phyloP scores from a whole-genome alignment of 129 eudicot species.

The Cynara cardunculus region DNA sequence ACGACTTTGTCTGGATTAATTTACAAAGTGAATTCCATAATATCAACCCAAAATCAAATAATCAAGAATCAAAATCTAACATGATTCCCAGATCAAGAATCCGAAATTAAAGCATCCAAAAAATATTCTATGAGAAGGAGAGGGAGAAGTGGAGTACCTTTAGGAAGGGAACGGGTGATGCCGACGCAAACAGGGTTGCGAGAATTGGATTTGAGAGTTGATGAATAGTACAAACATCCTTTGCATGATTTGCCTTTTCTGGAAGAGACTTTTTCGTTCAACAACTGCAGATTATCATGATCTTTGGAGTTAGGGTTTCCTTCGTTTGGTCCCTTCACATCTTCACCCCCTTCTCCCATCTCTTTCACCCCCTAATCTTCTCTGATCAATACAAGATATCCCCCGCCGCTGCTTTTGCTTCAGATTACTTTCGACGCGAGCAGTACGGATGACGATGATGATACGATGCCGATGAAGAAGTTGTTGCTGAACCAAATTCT shows the following conservation, averaged over 20 bases:
- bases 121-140: background rate
- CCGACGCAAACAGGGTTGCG: conserved; percentile 94
- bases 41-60: background rate
- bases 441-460: background rate
- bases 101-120: background rate
- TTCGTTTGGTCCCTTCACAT: conserved; percentile 13
- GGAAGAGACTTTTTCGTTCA: conserved; percentile 22
- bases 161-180: conserved; percentile 70
- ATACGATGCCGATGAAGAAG: background rate
- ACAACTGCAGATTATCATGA: conserved; percentile 7
- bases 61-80: background rate
- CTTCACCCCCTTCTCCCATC: conserved; percentile 28
- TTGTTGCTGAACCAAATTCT: background rate
- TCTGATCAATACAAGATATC: background rate
- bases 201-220: conserved; percentile 58
- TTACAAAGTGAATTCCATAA: background rate
- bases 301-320: conserved; percentile 24
- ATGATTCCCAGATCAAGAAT: background rate
- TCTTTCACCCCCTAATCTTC: background rate
- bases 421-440: background rate
- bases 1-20: background rate
- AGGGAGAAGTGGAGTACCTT: conserved; percentile 39
- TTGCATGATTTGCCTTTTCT: conserved; percentile 73
- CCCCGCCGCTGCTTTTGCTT: conserved; percentile 6
- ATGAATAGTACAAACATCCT: conserved; percentile 83